Evolutionary conservation across 805 yeast species (phyloP).

Genomic region (Candida maris): DNA sequence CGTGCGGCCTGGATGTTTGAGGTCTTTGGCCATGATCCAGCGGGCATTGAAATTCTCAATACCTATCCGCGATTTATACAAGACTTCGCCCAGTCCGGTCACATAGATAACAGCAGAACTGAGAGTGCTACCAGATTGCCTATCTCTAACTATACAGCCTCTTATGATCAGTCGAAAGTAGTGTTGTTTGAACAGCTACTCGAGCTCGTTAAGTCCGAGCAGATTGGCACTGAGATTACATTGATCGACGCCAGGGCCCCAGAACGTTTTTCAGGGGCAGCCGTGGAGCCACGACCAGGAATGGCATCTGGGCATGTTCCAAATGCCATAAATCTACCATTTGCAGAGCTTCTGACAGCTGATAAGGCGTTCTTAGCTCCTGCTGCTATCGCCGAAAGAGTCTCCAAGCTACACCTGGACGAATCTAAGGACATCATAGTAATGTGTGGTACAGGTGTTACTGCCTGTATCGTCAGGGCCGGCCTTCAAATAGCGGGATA

Average conservation of each 20-base stretch:
- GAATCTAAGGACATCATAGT: slow-evolving; percentile 66
- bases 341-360: slow-evolving; percentile 52
- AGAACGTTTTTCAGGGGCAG: slow-evolving; percentile 72
- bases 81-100: slow-evolving; percentile 14
- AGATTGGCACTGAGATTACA: slow-evolving; percentile 44
- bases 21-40: slow-evolving; percentile 64
- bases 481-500: slow-evolving; percentile 61
- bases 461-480: slow-evolving; percentile 81
- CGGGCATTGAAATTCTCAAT: slow-evolving; percentile 61
- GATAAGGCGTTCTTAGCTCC: slow-evolving; percentile 46
- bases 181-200: slow-evolving; percentile 64
- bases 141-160: slow-evolving; percentile 33
- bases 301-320: slow-evolving; percentile 88
- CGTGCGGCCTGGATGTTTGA: slow-evolving; percentile 90
- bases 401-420: slow-evolving; percentile 39
- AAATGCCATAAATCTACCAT: slow-evolving; percentile 75
- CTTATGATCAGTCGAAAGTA: slow-evolving; percentile 46
- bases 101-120: slow-evolving; percentile 15
- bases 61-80: slow-evolving; percentile 44
- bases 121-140: slow-evolving; percentile 22
- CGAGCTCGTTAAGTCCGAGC: slow-evolving; percentile 49
- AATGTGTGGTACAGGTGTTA: slow-evolving; percentile 96
- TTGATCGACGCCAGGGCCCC: slow-evolving; percentile 79
- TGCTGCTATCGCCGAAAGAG: slow-evolving; percentile 43
- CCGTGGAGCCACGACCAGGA: slow-evolving; percentile 88